Evolutionary conservation across 2,329 filamentous ascomycete species (phyloP).

Genomic region (Byssoonygena ceratinophila): DNA sequence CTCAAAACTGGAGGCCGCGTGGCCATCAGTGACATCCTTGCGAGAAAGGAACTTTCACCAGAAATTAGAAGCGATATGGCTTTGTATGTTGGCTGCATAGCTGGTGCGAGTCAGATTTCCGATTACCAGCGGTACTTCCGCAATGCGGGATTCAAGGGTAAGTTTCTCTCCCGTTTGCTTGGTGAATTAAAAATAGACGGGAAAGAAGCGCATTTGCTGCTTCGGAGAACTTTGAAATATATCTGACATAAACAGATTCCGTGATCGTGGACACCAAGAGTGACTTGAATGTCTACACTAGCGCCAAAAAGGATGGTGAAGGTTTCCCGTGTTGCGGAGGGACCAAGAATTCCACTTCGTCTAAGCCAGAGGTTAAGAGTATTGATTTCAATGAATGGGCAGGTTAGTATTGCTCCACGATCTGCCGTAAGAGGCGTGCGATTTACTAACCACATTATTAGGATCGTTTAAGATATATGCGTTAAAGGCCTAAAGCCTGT

Average conservation of each 20-base stretch:
- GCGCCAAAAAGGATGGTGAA: slow-evolving; percentile 18
- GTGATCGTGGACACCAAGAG: slow-evolving; percentile 38
- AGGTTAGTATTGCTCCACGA: slow-evolving; percentile 34
- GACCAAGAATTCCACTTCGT: slow-evolving; percentile 3
- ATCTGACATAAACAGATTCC: slow-evolving; percentile 27
- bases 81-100: slow-evolving; percentile 51
- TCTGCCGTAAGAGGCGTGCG: too few relatives aligned
- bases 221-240: neutral
- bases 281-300: slow-evolving; percentile 41
- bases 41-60: slow-evolving; percentile 40
- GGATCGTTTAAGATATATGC: slow-evolving; percentile 45
- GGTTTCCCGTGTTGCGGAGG: slow-evolving; percentile 9
- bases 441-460: slow-evolving; percentile 15
- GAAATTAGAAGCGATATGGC: slow-evolving; percentile 42
- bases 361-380: slow-evolving; percentile 16
- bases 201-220: too few relatives aligned
- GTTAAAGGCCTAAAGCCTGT: slow-evolving; percentile 27
- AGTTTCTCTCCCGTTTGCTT: neutral
- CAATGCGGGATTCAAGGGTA: slow-evolving; percentile 44
- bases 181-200: too few relatives aligned
- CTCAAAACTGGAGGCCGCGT: slow-evolving; percentile 49
- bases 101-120: slow-evolving; percentile 44
- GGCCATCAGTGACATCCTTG: slow-evolving; percentile 51
- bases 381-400: slow-evolving; percentile 44
- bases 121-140: slow-evolving; percentile 46